Conservation (phyloP, 306 rosid species). For the Lathyrus tuberosus region DNA sequence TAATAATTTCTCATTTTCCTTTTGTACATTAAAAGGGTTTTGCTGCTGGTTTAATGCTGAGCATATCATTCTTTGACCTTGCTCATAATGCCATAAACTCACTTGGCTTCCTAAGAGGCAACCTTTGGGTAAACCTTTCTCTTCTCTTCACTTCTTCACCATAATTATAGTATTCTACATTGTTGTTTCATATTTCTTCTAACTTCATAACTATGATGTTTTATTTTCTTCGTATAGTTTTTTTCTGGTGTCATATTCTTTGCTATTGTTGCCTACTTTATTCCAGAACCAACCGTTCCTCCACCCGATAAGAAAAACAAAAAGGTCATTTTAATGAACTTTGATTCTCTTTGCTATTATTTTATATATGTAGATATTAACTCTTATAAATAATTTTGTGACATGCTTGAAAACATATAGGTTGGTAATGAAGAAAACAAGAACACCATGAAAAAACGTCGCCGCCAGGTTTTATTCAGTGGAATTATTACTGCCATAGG, state of each 20-base stretch:
- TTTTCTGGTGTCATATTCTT: slow-evolving; percentile 91
- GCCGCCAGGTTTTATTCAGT: slow-evolving; percentile 82
- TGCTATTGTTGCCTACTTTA: slow-evolving; percentile 72
- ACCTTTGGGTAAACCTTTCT: slow-evolving; percentile 75
- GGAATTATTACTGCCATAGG: slow-evolving; percentile 94
- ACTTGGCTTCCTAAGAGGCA: slow-evolving; percentile 86
- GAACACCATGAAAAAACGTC: slow-evolving; percentile 76
- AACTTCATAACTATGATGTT: slow-evolving; percentile 17
- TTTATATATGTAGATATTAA: slow-evolving; percentile 11
- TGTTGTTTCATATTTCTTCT: slow-evolving; percentile 19
- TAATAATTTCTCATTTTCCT: neutral
- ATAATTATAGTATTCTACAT: neutral
- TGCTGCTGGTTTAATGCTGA: slow-evolving; percentile 97
- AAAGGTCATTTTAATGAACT: slow-evolving; percentile 53
- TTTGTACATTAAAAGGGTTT: slow-evolving; percentile 61
- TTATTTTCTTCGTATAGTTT: slow-evolving; percentile 58
- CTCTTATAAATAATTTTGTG: slow-evolving; percentile 42
- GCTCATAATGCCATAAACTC: slow-evolving; percentile 94
- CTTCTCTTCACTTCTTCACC: slow-evolving; percentile 26
- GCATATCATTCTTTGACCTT: slow-evolving; percentile 93
- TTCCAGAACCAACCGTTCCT: slow-evolving; percentile 76
- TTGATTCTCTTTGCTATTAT: neutral
- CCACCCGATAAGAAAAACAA: slow-evolving; percentile 69
- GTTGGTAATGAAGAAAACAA: slow-evolving; percentile 67
- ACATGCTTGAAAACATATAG: slow-evolving; percentile 58